phyloP scores from a whole-genome alignment of 169 alveolate genomes.

The Plasmodium fragile region DNA sequence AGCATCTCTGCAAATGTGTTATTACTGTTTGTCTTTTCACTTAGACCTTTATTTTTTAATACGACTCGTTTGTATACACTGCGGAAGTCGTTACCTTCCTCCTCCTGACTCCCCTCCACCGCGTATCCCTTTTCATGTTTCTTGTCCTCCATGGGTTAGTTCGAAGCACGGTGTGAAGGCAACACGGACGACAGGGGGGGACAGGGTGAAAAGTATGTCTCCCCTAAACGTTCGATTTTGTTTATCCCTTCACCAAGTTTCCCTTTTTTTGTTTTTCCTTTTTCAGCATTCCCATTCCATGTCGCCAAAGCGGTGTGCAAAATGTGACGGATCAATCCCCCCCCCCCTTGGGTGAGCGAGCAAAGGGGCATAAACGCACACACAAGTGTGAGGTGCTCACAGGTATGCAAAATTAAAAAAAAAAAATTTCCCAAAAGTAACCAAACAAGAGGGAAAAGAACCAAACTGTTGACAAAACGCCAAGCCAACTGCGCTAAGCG shows the following conservation, averaged over 20 bases:
- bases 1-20: slow-evolving; percentile 4
- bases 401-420: not conserved
- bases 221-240: not conserved
- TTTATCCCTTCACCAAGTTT: not conserved
- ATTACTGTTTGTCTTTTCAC: not conserved
- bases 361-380: not conserved
- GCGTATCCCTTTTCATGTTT: not conserved
- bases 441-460: not conserved
- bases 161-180: not conserved
- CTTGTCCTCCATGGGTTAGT: not conserved
- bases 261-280: not conserved
- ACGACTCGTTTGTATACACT: slow-evolving; percentile 22
- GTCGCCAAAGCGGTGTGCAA: not conserved
- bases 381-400: not conserved
- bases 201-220: not conserved
- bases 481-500: not conserved
- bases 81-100: slow-evolving; percentile 11
- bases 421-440: not conserved
- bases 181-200: not conserved
- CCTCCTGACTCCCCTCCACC: not conserved
- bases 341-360: not conserved
- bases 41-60: not conserved
- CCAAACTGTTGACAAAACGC: not conserved
- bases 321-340: not conserved
- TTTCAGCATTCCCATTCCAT: not conserved